A percentile compares a stretch with the other conserved stretches of the same genome.
Evolutionary conservation across 179 eudicot genomes (phyloP).

Genomic region (Monotropa hypopitys): DNA sequence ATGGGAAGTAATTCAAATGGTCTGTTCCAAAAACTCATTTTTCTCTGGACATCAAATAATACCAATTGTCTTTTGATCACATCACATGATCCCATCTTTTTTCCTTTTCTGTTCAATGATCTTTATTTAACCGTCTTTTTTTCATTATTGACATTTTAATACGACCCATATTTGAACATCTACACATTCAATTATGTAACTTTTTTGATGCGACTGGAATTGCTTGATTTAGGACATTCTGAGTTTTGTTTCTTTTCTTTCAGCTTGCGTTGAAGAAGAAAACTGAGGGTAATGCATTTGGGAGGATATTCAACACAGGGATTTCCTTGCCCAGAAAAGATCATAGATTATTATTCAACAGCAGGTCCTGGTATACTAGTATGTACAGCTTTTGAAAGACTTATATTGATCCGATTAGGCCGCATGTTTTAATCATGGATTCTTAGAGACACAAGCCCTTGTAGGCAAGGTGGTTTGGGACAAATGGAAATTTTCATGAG

Average conservation of each 20-base stretch:
- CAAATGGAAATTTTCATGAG: too few relatives aligned
- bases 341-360: not conserved
- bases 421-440: not conserved
- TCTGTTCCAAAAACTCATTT: not conserved
- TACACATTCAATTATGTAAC: not conserved
- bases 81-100: not conserved
- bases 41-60: too few relatives aligned
- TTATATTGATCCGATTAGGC: not conserved
- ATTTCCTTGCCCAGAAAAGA: not conserved
- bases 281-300: not conserved
- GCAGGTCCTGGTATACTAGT: not conserved
- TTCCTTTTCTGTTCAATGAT: not conserved
- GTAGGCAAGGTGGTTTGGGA: too few relatives aligned
- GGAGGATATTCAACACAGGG: not conserved
- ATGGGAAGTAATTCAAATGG: not conserved
- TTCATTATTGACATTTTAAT: not conserved
- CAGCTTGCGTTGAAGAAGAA: slow-evolving; percentile 5
- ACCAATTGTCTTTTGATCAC: not conserved
- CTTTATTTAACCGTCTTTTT: not conserved
- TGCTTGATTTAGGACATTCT: not conserved
- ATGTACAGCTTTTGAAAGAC: slow-evolving; percentile 5
- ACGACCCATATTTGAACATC: not conserved
- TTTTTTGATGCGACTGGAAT: not conserved
- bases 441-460: too few relatives aligned
- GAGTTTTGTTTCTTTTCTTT: not conserved